A percentile compares a stretch with the other conserved stretches of the same genome.
phyloP scores from a whole-genome alignment of 176 grass and related monocot species.

The Aegilops longissima region DNA sequence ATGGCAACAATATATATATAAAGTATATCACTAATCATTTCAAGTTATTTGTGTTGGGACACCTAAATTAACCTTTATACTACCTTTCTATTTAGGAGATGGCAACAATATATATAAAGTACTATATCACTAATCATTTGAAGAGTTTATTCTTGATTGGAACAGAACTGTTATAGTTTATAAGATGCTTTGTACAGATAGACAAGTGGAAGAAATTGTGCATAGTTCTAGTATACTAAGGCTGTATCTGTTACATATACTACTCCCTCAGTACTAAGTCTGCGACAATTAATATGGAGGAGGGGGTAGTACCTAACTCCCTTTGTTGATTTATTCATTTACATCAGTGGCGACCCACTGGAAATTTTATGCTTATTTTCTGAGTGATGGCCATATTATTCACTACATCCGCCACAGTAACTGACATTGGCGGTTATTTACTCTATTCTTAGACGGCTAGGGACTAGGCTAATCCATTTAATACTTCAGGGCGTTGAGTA shows the following conservation, averaged over 20 bases:
- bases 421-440: background rate
- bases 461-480: background rate
- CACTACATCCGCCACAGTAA: background rate
- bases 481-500: background rate
- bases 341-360: background rate
- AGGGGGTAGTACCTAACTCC: background rate
- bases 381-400: background rate
- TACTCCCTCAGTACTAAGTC: too few species aligned
- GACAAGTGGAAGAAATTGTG: conserved; percentile 7
- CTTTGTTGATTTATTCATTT: background rate
- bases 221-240: background rate
- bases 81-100: background rate
- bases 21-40: background rate
- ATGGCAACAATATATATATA: background rate
- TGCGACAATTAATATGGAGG: too few species aligned
- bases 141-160: background rate
- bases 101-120: background rate
- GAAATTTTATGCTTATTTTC: background rate
- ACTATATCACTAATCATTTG: background rate
- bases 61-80: background rate
- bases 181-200: background rate
- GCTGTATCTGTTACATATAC: conserved; percentile 3
- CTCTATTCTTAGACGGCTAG: background rate
- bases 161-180: background rate
- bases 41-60: background rate